These are phyloP conservation scores for Ceratopteris richardii DNA, from an alignment of 75 land plant genomes.

Conservation along the genomic window DNA sequence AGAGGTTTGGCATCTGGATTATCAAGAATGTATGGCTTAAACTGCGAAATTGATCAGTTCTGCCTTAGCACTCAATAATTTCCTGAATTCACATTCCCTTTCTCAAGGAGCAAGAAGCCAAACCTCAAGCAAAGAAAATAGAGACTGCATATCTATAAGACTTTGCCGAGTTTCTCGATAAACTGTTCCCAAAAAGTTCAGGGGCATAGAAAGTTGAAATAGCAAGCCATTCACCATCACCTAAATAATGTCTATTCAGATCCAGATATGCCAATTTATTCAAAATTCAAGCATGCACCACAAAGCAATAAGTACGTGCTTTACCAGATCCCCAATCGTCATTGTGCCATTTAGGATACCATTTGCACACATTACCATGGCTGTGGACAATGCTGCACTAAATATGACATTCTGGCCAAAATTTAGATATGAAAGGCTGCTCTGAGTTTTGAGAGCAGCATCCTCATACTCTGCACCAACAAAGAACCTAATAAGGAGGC, in stretches of 20 bases:
- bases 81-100: neutral
- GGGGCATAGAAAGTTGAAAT: conserved; percentile 89
- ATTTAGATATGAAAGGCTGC: conserved; percentile 78
- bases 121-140: conserved; percentile 98
- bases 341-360: conserved; percentile 70
- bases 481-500: too few relatives aligned
- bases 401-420: conserved; percentile 95
- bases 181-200: conserved; percentile 92
- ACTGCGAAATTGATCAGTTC: conserved; percentile 30
- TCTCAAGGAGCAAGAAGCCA: neutral
- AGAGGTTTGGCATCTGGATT: conserved; percentile 51
- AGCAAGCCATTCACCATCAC: conserved; percentile 99
- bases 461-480: conserved; percentile 70
- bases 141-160: conserved; percentile 90
- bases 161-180: conserved; percentile 94
- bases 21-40: conserved; percentile 51
- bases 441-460: conserved; percentile 88
- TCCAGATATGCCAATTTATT: too few relatives aligned
- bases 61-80: neutral
- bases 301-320: neutral
- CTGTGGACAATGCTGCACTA: conserved; percentile 81
- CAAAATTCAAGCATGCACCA: too few relatives aligned
- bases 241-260: conserved; percentile 36
- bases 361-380: conserved; percentile 79
- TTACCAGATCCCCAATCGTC: conserved; percentile 96